Evolutionary conservation across 2,329 filamentous ascomycete species (phyloP), one percentile per base, ranked within the genome.

Genomic region (Fusarium gaditjirri): DNA sequence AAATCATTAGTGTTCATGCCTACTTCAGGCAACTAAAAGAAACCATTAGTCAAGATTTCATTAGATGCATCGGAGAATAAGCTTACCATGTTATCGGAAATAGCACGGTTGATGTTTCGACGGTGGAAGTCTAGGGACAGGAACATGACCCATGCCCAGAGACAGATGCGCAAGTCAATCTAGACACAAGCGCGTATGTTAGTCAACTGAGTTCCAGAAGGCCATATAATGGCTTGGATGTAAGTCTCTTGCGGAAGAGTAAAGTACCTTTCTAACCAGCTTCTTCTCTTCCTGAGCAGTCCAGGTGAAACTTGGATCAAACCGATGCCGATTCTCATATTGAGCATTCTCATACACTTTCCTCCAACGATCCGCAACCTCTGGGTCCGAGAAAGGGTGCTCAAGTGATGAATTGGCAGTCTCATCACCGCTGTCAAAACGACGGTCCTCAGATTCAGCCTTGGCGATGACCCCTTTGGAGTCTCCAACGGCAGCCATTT

Each of bases 251-350:
- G 5, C 6, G 7, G 25, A 2, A 38, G 21, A n/a, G 5, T 8
- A 11, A 55, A 33, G 29, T 68, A 86, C 84, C 78, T 85, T 86
- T 62, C 81, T 78, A 19, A 86, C 79, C 8, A 87, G 75, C 58
- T 78, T 82, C 68, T 81, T 82, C 77, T 87, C 86, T 58, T 87
- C 86, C 19, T 84, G 82, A 7, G 82, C 80, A 1, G 83, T 83
- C 86, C 86, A 87, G 21, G 80, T 80, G 11, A 70, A 78, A 19
- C 41, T 61, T 4, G 78, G 77, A 44, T 91, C 89, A 75, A 88
- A 91, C 17, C 89, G 85, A 75, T 91, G 89, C 2, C 85, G 81
- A 23, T 90, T 89, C 78, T 92, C 89, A 72, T 91, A 91, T 1
- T 79, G 68, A 3, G 87, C 86, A 11, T 85, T 84, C 68, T 90